phyloP scores from a whole-genome alignment of 495 filamentous ascomycete genomes.

The Daldinia concentrica region DNA sequence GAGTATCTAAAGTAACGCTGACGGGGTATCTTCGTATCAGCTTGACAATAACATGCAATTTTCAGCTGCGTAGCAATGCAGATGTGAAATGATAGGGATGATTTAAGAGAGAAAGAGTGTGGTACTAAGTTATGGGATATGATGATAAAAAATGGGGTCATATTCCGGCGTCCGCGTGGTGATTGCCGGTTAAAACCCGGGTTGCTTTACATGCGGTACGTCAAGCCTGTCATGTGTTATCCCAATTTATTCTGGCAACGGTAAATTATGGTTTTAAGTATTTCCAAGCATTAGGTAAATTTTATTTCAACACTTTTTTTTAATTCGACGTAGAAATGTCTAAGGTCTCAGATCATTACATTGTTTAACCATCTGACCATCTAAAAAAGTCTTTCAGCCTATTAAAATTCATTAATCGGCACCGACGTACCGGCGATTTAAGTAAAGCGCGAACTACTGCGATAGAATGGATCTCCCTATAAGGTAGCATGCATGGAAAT shows the following conservation, averaged over 20 bases:
- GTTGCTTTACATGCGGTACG: neutral
- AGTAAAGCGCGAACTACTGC: neutral
- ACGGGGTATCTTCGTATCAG: neutral
- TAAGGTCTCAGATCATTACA: neutral
- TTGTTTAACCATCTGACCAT: neutral
- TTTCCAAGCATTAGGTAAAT: neutral
- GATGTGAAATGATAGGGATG: neutral
- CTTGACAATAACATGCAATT: neutral
- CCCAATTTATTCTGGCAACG: neutral
- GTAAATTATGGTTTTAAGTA: neutral
- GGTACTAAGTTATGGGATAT: constrained; percentile 2
- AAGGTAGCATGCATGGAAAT: constrained; percentile 7
- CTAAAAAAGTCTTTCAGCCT: neutral
- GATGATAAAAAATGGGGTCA: neutral
- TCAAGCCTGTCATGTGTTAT: neutral
- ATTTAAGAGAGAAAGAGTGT: neutral
- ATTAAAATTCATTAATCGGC: neutral
- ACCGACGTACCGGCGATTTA: neutral
- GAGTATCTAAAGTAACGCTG: neutral
- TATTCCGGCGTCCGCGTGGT: neutral
- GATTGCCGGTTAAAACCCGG: neutral
- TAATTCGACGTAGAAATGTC: neutral
- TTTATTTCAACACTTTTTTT: neutral
- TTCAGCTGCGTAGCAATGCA: neutral
- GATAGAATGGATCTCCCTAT: neutral